Percentiles rank a stretch among this genome's conserved stretches.
Conservation (phyloP, 1,284 basidiomycete species). For the Erythrobasidium hasegawianum region DNA sequence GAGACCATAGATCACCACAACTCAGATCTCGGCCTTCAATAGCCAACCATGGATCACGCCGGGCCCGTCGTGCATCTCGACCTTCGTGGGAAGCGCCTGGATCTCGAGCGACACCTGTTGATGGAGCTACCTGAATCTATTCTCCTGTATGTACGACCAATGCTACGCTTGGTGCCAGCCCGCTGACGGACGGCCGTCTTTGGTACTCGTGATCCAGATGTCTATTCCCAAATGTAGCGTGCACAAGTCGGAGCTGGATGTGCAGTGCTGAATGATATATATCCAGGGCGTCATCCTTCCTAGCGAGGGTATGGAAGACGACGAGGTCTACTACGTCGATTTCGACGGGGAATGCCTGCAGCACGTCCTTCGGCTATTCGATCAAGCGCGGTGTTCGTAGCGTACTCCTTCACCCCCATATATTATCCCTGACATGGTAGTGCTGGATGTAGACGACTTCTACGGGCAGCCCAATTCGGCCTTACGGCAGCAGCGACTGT, state of each 20-base stretch:
- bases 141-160: constrained; percentile 66
- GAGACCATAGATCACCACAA: too few species aligned
- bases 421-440: too few species aligned
- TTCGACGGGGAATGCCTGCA: constrained; percentile 96
- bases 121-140: constrained; percentile 98
- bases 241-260: too few species aligned
- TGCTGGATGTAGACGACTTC: constrained; percentile 80
- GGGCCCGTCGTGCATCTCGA: constrained; percentile 67
- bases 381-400: constrained; percentile 57
- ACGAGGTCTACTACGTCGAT: constrained; percentile 54
- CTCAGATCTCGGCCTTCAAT: too few species aligned
- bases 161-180: too few species aligned
- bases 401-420: too few species aligned
- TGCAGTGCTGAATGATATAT: background rate
- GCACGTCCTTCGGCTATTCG: constrained; percentile 63
- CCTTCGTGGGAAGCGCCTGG: constrained; percentile 83
- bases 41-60: background rate
- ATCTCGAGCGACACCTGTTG: constrained; percentile 93
- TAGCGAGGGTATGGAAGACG: constrained; percentile 55
- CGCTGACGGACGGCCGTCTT: too few species aligned
- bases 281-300: constrained; percentile 72
- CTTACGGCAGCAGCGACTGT: constrained; percentile 40
- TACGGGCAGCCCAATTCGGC: constrained; percentile 69
- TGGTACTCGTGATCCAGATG: constrained; percentile 50
- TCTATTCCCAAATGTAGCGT: constrained; percentile 97